A percentile compares a stretch with the other conserved stretches of the same genome.
Evolutionary conservation across 164 flowering plant genomes (phyloP).

Genomic region (Stephania cephalantha): DNA sequence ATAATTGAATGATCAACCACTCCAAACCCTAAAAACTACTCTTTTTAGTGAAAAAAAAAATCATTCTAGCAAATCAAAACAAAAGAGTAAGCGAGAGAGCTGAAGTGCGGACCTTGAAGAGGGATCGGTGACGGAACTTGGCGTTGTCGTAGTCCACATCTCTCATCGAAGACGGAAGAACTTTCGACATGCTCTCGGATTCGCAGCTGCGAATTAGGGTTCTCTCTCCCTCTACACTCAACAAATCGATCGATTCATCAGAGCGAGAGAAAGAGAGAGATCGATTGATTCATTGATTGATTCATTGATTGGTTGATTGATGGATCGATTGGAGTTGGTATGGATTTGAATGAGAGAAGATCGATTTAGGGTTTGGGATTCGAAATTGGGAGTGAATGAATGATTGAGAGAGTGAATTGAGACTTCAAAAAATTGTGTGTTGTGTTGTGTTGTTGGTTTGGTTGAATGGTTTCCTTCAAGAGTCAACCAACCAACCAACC

Average conservation of each 20-base stretch:
- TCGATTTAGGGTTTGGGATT: too few species aligned
- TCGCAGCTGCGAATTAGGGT: background rate
- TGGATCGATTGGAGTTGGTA: background rate
- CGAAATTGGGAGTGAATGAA: too few species aligned
- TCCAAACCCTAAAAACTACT: background rate
- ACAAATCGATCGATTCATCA: background rate
- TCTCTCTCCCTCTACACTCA: background rate
- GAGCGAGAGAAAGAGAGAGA: background rate
- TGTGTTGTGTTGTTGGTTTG: too few species aligned
- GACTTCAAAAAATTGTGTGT: too few species aligned
- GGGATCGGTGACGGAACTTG: constrained; percentile 81
- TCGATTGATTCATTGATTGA: background rate
- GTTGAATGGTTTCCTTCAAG: too few species aligned
- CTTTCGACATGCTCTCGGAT: constrained; percentile 43
- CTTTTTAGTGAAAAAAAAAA: background rate
- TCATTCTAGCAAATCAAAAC: background rate
- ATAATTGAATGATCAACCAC: background rate
- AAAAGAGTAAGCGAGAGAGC: background rate
- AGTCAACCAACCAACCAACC: too few species aligned
- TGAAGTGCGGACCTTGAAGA: constrained; percentile 40
- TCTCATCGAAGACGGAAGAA: constrained; percentile 67
- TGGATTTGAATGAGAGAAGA: background rate
- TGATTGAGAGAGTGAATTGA: too few species aligned
- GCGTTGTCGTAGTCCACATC: constrained; percentile 90
- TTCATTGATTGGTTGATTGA: too few species aligned